Conservation (phyloP, 73 alveolate species). For the Paramecium primaurelia region DNA sequence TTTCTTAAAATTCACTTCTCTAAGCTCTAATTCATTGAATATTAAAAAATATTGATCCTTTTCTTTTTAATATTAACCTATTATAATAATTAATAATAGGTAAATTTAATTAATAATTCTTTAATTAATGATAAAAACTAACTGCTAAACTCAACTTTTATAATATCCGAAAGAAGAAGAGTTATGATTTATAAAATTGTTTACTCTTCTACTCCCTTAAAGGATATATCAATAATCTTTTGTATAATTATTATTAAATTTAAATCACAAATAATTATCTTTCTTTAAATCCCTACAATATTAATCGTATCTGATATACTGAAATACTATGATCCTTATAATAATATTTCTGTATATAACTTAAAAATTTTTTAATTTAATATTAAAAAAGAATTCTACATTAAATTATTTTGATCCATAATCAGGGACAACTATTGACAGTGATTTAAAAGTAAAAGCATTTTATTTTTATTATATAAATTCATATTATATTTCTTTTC, state of each 20-base stretch:
- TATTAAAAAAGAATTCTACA: not conserved
- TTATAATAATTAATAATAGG: not conserved
- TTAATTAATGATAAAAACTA: not conserved
- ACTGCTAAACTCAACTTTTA: not conserved
- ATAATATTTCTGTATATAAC: not conserved
- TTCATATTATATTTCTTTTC: not conserved
- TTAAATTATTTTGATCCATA: not conserved
- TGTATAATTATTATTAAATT: too few species aligned
- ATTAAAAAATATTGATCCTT: not conserved
- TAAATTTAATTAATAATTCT: not conserved
- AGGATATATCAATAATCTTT: too few species aligned
- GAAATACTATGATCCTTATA: too few species aligned
- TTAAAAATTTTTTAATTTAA: too few species aligned
- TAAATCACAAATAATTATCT: not conserved
- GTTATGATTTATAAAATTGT: too few species aligned
- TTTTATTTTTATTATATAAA: too few species aligned
- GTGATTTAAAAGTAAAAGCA: not conserved
- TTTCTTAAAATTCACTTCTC: not conserved
- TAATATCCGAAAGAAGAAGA: not conserved
- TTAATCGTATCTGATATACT: too few species aligned
- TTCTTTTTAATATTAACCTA: not conserved
- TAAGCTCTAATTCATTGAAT: not conserved
- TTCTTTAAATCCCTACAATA: not conserved
- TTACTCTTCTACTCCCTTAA: not conserved
- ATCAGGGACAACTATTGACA: not conserved